Evolutionary conservation across 164 flowering plant species (phyloP), one percentile per base, ranked within the genome.

Genomic region (Aristolochia fimbriata): DNA sequence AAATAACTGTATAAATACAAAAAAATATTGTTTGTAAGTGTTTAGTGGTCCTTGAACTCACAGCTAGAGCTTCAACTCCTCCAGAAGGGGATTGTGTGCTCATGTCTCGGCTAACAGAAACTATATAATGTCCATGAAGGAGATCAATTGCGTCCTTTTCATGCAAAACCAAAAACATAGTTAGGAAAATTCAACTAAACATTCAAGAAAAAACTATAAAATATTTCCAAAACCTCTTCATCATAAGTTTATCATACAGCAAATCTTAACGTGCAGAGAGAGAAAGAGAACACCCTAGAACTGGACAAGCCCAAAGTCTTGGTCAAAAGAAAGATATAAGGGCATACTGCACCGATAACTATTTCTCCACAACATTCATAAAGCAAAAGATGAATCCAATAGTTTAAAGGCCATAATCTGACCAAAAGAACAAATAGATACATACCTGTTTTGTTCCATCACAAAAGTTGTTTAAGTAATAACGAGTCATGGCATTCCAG

Each of bases 71-170:
- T 76, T 90, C 97, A 61, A 86, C 71, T 50, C 88, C 81, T 58
- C 75, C 71, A 55, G 60, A 71, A 59, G 72, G 77, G n/a, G 83
- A 45, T 68, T 81, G 64, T n/a, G 85, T 76, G 41, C 74, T 67
- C 85, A 74, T 66, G 62, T 80, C 93, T 54, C 96, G 87, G 64
- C 74, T 78, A 31, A 85, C 83, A 59, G 91, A 78, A 30, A 81
- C 80, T 66, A 88, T 90, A 69, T 77, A 93, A 63, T 86, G 91
- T 66, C 99, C 99, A 73, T 93, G 97, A 55, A 93, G 66, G 41
- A 93, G 83, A 80, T 93, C 99, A 74, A 86, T 93, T n/a, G 97
- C 94, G 76, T 91, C 96, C 97, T 88, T 62, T 53, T 47, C 51
- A 46, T 21, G 16, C 65, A 53, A 43, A 27, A 17, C 0, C 19